These are phyloP conservation scores for Diversispora epigaea DNA, from an alignment of 192 early-diverging fungal genomes.

Conservation along the genomic window DNA sequence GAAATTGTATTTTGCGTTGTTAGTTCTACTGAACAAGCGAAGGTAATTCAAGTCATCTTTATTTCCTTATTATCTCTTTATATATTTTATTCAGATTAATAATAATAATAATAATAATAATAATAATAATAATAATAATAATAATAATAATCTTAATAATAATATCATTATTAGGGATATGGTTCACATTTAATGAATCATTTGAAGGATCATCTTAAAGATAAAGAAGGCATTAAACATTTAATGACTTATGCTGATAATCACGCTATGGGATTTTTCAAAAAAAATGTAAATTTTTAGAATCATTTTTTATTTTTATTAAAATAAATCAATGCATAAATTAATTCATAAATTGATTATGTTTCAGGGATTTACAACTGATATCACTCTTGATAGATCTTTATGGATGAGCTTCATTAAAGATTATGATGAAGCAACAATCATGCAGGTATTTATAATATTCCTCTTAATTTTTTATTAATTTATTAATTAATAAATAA, in stretches of 20 bases:
- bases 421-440: slow-evolving; percentile 98
- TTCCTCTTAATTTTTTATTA: slow-evolving; percentile 5
- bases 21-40: slow-evolving; percentile 86
- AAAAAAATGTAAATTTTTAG: slow-evolving; percentile 71
- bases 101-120: neutral
- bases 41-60: slow-evolving; percentile 31
- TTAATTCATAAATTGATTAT: neutral
- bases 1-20: slow-evolving; percentile 99
- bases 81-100: neutral
- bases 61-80: neutral
- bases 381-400: slow-evolving; percentile 89
- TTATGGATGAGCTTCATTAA: slow-evolving; percentile 99
- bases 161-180: slow-evolving; percentile 63
- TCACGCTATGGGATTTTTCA: slow-evolving; percentile 98
- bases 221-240: slow-evolving; percentile 70
- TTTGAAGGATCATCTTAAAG: slow-evolving; percentile 90
- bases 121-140: neutral
- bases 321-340: too few species aligned
- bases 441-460: slow-evolving; percentile 71
- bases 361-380: slow-evolving; percentile 84
- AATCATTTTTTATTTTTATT: neutral
- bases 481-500: neutral
- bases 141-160: neutral
- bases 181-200: slow-evolving; percentile 95
- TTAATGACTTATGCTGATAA: slow-evolving; percentile 99